Evolutionary conservation across 345 rosid species (phyloP), one percentile per base, ranked within the genome.

Genomic region (Acer yangbiense): DNA sequence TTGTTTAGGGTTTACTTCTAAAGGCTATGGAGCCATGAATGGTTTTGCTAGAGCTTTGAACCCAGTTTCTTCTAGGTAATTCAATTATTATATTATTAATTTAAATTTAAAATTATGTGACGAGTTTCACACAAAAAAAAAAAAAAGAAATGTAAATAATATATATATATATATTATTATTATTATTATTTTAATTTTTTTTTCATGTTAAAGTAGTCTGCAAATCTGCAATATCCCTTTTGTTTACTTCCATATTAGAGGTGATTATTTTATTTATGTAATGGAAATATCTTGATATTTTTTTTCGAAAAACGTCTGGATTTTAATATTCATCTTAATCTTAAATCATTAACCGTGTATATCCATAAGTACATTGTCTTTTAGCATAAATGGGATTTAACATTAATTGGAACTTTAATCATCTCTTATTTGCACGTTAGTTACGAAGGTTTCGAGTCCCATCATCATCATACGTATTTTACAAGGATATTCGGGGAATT

Each of bases 1-100:
- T 1, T 96, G 99, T 80, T 76, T 96, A 80, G 98, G 99, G 58
- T 96, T 96, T 66, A 96, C 95, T 79, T 96, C 99, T 2, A 96
- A 94, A 79, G 97, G 99, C 9, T 94, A 94, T 81, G 94, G 99
- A 65, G 97, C 94, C 67, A 86, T 96, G 78, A 96, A 90, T 86
- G 98, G 97, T 7, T 86, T 94, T 63, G 95, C 97, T 7, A 89
- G 94, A 78, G 93, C 95, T 78, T 78, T 94, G 83, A 94, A 96
- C 85, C 98, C 98, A 32, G 99, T 93, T 60, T 88, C 98, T 3
- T 94, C 98, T 71, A 87, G 95, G 89, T 93, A 76, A 87, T 77
- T 21, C 39, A 35, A 35, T 35, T 35, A 57, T 35, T 39, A 6
- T 6, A 39, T 0, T 46, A 43, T 35, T 35, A 35, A 4, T 35